Conservation (phyloP, 257 asterid genomes). For the Haberlea rhodopensis region DNA sequence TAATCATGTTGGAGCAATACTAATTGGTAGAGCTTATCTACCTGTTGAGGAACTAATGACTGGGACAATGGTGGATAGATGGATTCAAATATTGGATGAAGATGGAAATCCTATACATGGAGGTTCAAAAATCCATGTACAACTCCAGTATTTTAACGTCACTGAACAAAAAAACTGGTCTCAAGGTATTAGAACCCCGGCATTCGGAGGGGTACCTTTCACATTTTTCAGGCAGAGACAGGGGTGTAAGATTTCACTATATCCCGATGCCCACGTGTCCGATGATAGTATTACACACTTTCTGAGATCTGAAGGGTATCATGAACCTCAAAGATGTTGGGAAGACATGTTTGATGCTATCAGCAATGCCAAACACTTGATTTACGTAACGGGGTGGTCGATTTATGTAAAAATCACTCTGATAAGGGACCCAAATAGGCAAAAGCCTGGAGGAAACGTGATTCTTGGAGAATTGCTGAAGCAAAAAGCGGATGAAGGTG, state of each 20-base stretch:
- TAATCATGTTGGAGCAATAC: slow-evolving; percentile 65
- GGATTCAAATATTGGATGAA: slow-evolving; percentile 58
- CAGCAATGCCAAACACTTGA: slow-evolving; percentile 52
- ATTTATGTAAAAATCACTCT: slow-evolving; percentile 56
- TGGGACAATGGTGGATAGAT: slow-evolving; percentile 49
- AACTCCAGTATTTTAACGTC: slow-evolving; percentile 44
- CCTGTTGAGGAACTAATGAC: slow-evolving; percentile 53
- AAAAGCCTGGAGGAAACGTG: slow-evolving; percentile 47
- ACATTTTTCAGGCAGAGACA: slow-evolving; percentile 68
- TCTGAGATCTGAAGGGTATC: slow-evolving; percentile 31
- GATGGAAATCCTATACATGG: slow-evolving; percentile 50
- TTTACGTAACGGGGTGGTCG: slow-evolving; percentile 88
- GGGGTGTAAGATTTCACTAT: slow-evolving; percentile 60
- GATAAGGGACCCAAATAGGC: slow-evolving; percentile 56
- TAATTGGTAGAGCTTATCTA: slow-evolving; percentile 74
- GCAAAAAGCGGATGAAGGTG: slow-evolving; percentile 75
- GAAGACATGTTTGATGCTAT: slow-evolving; percentile 77
- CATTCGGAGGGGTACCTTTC: slow-evolving; percentile 56
- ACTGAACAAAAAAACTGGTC: slow-evolving; percentile 63
- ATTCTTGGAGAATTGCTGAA: slow-evolving; percentile 66
- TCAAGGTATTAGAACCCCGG: slow-evolving; percentile 47
- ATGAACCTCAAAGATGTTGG: slow-evolving; percentile 67
- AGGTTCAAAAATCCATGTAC: slow-evolving; percentile 63
- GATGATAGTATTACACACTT: slow-evolving; percentile 42
- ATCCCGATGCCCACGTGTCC: slow-evolving; percentile 67